A percentile compares a stretch with the other conserved stretches of the same genome.
These are phyloP conservation scores for Calocybe cyanea DNA, from an alignment of 768 basidiomycete genomes.

Conservation along the genomic window DNA sequence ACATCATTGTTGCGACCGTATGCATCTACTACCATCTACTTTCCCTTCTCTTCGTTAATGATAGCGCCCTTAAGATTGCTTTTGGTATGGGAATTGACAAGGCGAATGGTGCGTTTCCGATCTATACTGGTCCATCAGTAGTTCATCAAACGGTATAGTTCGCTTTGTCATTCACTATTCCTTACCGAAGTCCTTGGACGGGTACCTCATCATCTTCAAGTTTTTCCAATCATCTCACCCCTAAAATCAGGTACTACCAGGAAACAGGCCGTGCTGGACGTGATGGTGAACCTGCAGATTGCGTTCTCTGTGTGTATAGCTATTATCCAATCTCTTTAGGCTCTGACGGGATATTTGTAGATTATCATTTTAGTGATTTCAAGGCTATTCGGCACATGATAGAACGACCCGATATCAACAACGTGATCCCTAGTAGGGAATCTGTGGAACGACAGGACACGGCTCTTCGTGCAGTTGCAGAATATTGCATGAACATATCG, in stretches of 20 bases:
- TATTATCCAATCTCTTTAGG: background rate
- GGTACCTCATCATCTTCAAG: slow-evolving; percentile 39
- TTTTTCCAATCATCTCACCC: slow-evolving; percentile 4
- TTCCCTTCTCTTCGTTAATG: slow-evolving; percentile 1
- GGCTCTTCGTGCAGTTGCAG: slow-evolving; percentile 64
- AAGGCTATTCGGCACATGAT: slow-evolving; percentile 57
- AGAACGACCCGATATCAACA: slow-evolving; percentile 45
- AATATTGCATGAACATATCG: slow-evolving; percentile 75
- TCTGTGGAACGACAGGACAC: slow-evolving; percentile 66
- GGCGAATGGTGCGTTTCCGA: slow-evolving; percentile 50
- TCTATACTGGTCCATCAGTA: too few species aligned
- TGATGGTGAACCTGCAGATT: slow-evolving; percentile 80
- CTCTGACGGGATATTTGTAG: slow-evolving; percentile 33
- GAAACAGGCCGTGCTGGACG: slow-evolving; percentile 97
- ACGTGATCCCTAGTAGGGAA: slow-evolving; percentile 34
- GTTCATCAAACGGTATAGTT: slow-evolving; percentile 39
- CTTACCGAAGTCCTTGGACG: slow-evolving; percentile 80
- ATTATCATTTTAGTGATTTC: slow-evolving; percentile 62
- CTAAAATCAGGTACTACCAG: slow-evolving; percentile 69
- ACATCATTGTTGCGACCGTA: slow-evolving; percentile 93
- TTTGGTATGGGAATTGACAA: slow-evolving; percentile 99
- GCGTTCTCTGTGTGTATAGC: slow-evolving; percentile 70
- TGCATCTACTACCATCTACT: slow-evolving; percentile 7
- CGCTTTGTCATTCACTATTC: slow-evolving; percentile 90
- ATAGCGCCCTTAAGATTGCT: slow-evolving; percentile 57